A percentile compares a stretch with the other conserved stretches of the same genome.
Evolutionary conservation across 2,329 filamentous ascomycete genomes (phyloP).

Genomic region (Stagonosporopsis chrysanthemi): DNA sequence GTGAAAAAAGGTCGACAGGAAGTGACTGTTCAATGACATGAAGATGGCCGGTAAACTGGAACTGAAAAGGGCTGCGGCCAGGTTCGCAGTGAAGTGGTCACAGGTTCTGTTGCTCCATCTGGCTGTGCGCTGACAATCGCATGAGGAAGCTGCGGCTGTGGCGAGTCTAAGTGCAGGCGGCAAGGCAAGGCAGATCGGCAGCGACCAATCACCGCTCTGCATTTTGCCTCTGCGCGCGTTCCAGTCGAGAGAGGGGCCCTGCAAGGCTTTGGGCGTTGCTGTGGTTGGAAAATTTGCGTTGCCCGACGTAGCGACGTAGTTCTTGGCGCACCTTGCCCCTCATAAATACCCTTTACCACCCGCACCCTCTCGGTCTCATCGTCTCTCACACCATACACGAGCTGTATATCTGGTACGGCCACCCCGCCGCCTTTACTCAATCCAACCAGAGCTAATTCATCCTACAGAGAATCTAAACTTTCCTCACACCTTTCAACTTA

Average conservation of each 20-base stretch:
- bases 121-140: constrained; percentile 20
- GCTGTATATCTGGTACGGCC: constrained; percentile 10
- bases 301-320: constrained; percentile 10
- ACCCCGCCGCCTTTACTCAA: neutral
- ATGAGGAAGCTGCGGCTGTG: constrained; percentile 35
- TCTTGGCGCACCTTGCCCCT: constrained; percentile 15
- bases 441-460: neutral
- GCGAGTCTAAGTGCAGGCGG: constrained; percentile 28
- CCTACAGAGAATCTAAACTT: constrained; percentile 9
- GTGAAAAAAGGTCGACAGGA: neutral
- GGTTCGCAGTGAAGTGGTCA: neutral
- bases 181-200: constrained; percentile 20
- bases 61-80: neutral
- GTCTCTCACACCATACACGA: constrained; percentile 10
- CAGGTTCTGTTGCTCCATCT: constrained; percentile 8
- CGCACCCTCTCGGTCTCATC: neutral
- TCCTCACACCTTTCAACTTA: constrained; percentile 39
- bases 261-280: constrained; percentile 21
- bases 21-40: neutral
- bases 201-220: constrained; percentile 21
- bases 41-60: neutral
- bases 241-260: constrained; percentile 17
- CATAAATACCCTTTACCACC: constrained; percentile 13
- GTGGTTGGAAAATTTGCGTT: constrained; percentile 4
- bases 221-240: constrained; percentile 12